Conservation (phyloP, 2,329 filamentous ascomycete genomes). For the Aureobasidium zeae region DNA sequence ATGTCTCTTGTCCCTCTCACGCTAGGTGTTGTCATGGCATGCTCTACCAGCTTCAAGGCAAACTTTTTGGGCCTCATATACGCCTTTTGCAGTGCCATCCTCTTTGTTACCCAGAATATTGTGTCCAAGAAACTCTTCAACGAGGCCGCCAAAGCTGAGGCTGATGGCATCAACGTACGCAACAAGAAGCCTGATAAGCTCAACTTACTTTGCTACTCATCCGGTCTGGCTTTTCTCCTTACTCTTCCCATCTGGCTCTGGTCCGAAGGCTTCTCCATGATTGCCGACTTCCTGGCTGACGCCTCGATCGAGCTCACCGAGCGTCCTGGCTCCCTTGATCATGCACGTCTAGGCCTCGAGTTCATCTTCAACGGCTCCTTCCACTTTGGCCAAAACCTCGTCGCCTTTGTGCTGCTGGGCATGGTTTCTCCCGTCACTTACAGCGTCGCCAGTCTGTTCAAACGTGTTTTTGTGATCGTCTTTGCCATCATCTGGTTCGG, state of each 20-base stretch:
- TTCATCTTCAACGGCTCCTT: constrained; percentile 96
- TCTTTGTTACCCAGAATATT: constrained; percentile 97
- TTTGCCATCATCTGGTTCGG: constrained; percentile 96
- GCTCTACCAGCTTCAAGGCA: constrained; percentile 66
- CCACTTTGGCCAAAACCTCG: constrained; percentile 92
- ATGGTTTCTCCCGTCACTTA: constrained; percentile 96
- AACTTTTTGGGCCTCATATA: constrained; percentile 86
- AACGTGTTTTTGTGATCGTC: constrained; percentile 92
- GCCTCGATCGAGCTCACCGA: constrained; percentile 69
- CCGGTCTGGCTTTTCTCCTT: constrained; percentile 78
- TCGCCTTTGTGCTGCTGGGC: constrained; percentile 85
- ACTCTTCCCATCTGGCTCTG: constrained; percentile 90
- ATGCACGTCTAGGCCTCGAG: constrained; percentile 58
- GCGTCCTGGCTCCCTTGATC: constrained; percentile 62
- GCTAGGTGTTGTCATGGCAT: constrained; percentile 88
- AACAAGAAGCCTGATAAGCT: constrained; percentile 88
- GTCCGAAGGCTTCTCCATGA: constrained; percentile 70
- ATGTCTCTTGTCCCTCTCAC: constrained; percentile 70
- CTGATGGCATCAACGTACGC: constrained; percentile 54
- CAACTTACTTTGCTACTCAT: constrained; percentile 95
- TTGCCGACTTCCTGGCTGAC: constrained; percentile 70
- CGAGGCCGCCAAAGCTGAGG: constrained; percentile 76
- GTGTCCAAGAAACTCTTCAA: constrained; percentile 98
- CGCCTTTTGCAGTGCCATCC: constrained; percentile 78
- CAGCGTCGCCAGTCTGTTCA: constrained; percentile 90